A percentile compares a stretch with the other conserved stretches of the same genome.
phyloP scores from a whole-genome alignment of 352 stramenopile species.

The Phytopythium delawarense region DNA sequence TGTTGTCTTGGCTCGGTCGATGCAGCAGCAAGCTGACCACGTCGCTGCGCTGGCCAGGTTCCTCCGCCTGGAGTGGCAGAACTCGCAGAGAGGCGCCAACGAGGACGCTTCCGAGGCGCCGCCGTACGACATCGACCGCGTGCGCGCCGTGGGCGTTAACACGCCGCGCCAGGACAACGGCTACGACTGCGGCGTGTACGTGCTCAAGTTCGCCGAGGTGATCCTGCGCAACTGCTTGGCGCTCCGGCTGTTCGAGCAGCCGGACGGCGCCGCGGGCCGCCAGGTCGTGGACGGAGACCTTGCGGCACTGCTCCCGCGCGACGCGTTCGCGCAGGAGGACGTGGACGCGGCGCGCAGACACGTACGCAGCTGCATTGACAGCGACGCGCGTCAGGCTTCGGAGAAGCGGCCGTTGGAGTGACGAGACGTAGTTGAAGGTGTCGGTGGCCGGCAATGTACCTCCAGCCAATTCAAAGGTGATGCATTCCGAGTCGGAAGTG shows the following conservation, averaged over 20 bases:
- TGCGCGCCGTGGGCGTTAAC: constrained; percentile 32
- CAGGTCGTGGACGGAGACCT: constrained; percentile 38
- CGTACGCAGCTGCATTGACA: constrained; percentile 31
- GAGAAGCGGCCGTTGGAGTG: not conserved
- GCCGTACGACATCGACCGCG: constrained; percentile 32
- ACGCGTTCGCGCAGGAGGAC: constrained; percentile 37
- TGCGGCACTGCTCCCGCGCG: constrained; percentile 29
- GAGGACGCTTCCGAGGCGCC: constrained; percentile 7
- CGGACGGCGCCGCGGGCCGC: constrained; percentile 29
- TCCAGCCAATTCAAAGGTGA: too few species aligned
- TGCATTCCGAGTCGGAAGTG: too few species aligned
- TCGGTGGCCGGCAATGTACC: too few species aligned
- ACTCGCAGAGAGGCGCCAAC: constrained; percentile 13
- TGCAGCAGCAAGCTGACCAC: constrained; percentile 3
- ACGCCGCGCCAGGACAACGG: constrained; percentile 53
- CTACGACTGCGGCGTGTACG: constrained; percentile 66
- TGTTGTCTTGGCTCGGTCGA: not conserved
- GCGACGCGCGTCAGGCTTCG: constrained; percentile 9
- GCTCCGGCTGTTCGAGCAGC: constrained; percentile 13
- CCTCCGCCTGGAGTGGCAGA: constrained; percentile 51
- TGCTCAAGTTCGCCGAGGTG: constrained; percentile 57
- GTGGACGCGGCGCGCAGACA: constrained; percentile 25
- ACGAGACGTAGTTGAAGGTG: not conserved
- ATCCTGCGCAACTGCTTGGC: constrained; percentile 42
- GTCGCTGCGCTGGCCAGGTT: constrained; percentile 22